These are phyloP conservation scores for Diaporthe aspalathi DNA, from an alignment of 2,329 filamentous ascomycete genomes.

Conservation along the genomic window DNA sequence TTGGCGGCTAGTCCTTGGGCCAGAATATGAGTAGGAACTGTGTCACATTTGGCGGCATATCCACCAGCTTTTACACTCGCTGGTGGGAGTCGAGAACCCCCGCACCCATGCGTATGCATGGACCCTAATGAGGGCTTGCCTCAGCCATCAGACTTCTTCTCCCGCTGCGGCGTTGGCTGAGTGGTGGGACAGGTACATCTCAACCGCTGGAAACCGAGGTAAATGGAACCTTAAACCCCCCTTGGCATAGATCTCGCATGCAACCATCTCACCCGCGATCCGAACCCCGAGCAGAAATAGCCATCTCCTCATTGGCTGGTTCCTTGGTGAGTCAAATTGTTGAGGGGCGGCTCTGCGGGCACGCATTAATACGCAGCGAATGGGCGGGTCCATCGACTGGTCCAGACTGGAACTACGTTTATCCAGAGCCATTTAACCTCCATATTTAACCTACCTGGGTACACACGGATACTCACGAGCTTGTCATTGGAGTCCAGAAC, in stretches of 20 bases:
- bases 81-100: conserved; percentile 4
- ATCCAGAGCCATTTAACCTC: conserved; percentile 15
- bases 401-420: background rate
- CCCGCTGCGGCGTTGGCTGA: background rate
- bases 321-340: conserved; percentile 14
- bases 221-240: background rate
- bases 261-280: conserved; percentile 5
- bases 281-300: background rate
- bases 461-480: too few relatives aligned
- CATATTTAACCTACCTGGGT: too few relatives aligned
- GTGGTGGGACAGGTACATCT: background rate
- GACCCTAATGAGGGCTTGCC: background rate
- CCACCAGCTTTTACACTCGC: background rate
- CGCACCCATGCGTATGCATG: conserved; percentile 11
- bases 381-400: conserved; percentile 5
- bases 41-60: conserved; percentile 15
- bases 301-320: background rate
- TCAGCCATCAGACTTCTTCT: conserved; percentile 10
- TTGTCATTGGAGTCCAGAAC: too few relatives aligned
- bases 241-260: conserved; percentile 3
- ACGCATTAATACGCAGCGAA: conserved; percentile 22
- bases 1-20: conserved; percentile 15
- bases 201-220: conserved; percentile 17
- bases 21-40: background rate
- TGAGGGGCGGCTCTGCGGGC: conserved; percentile 18